Evolutionary conservation across 306 rosid species (phyloP).

Genomic region (Lathyrus oleraceus): DNA sequence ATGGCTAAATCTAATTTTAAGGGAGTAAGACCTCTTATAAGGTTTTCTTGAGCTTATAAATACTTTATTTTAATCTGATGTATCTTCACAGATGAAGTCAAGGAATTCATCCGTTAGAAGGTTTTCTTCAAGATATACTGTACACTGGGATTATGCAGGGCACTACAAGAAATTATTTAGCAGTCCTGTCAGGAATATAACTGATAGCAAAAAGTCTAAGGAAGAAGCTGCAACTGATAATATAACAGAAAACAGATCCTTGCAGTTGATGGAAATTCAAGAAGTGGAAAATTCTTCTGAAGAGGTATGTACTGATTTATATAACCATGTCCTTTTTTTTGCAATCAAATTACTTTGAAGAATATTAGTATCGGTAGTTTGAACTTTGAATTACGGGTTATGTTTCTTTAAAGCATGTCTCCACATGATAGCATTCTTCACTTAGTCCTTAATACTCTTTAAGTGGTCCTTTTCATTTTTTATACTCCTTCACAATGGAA

Average conservation of each 20-base stretch:
- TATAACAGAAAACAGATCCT: slow-evolving; percentile 37
- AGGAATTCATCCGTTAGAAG: slow-evolving; percentile 46
- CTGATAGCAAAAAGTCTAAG: slow-evolving; percentile 34
- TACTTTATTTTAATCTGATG: neutral
- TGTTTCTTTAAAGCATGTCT: too few species aligned
- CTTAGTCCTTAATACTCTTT: too few species aligned
- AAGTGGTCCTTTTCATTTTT: too few species aligned
- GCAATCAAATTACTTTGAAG: too few species aligned
- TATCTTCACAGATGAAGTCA: slow-evolving; percentile 40
- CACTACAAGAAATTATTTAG: slow-evolving; percentile 49
- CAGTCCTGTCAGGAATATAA: slow-evolving; percentile 37
- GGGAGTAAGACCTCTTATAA: slow-evolving; percentile 9
- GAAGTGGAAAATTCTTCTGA: slow-evolving; percentile 31
- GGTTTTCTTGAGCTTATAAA: neutral
- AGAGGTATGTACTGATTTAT: slow-evolving; percentile 20
- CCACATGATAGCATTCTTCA: too few species aligned
- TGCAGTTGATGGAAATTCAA: slow-evolving; percentile 36
- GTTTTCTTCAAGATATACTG: slow-evolving; percentile 49
- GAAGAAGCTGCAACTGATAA: slow-evolving; percentile 34
- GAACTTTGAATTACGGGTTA: too few species aligned
- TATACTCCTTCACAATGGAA: too few species aligned
- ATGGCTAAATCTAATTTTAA: slow-evolving; percentile 15
- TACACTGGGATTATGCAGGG: slow-evolving; percentile 51
- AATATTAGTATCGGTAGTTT: too few species aligned
- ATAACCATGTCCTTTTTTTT: too few species aligned